Percentiles rank a stretch among this genome's conserved stretches.
phyloP scores from a whole-genome alignment of 768 basidiomycete genomes.

The Punctularia strigosozonata region DNA sequence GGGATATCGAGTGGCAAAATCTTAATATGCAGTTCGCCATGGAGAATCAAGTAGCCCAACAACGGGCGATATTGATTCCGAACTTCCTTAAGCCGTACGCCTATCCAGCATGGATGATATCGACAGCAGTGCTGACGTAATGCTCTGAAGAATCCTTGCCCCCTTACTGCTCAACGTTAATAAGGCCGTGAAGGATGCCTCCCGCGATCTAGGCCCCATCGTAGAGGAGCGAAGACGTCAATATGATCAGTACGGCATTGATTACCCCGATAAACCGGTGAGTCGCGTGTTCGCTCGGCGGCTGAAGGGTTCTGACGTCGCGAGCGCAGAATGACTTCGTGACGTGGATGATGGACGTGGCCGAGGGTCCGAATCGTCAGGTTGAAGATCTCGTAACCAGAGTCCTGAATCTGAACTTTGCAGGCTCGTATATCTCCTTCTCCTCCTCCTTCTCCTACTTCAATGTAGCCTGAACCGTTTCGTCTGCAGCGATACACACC shows the following conservation, averaged over 20 bases:
- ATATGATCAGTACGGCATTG: constrained; percentile 16
- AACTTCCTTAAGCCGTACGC: constrained; percentile 15
- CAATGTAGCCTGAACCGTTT: constrained; percentile 6
- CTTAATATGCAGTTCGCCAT: constrained; percentile 20
- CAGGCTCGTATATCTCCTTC: too few relatives aligned
- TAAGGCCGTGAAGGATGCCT: neutral
- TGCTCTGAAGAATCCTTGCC: too few relatives aligned
- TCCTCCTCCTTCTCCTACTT: too few relatives aligned
- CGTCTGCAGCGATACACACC: constrained; percentile 12
- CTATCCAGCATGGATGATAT: too few relatives aligned
- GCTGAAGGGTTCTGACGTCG: neutral
- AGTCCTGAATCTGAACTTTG: too few relatives aligned
- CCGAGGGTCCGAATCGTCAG: neutral
- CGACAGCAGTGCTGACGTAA: too few relatives aligned
- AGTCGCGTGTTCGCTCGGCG: neutral
- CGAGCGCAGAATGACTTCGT: constrained; percentile 10
- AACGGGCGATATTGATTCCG: constrained; percentile 19
- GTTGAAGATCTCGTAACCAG: too few relatives aligned
- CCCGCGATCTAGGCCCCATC: constrained; percentile 17
- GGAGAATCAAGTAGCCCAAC: constrained; percentile 13
- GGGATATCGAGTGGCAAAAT: constrained; percentile 23
- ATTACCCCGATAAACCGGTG: constrained; percentile 26
- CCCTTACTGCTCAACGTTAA: too few relatives aligned
- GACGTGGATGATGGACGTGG: constrained; percentile 11
- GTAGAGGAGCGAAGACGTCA: constrained; percentile 22